Base-by-base conservation (phyloP, 2,329 filamentous ascomycete species). In the Xylogone sp. region DNA sequence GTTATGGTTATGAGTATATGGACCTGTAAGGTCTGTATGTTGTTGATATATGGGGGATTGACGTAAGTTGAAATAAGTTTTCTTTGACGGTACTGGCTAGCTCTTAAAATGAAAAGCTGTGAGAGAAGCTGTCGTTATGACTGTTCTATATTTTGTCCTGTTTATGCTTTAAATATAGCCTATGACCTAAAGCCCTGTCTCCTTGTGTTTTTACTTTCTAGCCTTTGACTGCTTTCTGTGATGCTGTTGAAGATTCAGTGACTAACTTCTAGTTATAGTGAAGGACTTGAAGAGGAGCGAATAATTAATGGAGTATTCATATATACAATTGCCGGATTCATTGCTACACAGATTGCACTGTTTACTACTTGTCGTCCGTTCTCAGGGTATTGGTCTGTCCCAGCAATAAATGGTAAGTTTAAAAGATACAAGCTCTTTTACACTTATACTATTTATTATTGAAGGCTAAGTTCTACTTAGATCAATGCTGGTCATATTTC, bases 331-430 rank as follows among this genome's bases (percentile, higher is more conserved):
- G 7, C 69, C 29, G 75, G 73, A 16, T 77, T 69, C 58, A 19
- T 74, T 1, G 70, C 68, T 4, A 69, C 69, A 13, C 66, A 78
- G 53, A 61, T 75, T 18, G 64, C 74, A 20, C 73, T 76, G 60
- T 78, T 78, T 58, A 63, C 70, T 7, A 65, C 69, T 16, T 79
- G 76, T 54, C 65, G 65, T 12, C 76, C 75, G 0, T 73, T 78
- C 53, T 48, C 52, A 9, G 70, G 67, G 5, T 77, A 78, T 55
- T 79, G 75, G 75, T 71, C 68, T 9, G 64, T 78, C 43, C 75
- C 75, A 6, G 68, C 73, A 1, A 65, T 71, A 3, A 62, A 73
- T 49, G 65, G 62, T 65, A 53, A 48, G 54, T n/a, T n/a, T 58
- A n/a, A n/a, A n/a, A n/a, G 5, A 19, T 22, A 20, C 34, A 20